Percentiles rank a stretch among this genome's conserved stretches.
Conservation (phyloP, 139 green algal species). For the Trebouxia sp. region DNA sequence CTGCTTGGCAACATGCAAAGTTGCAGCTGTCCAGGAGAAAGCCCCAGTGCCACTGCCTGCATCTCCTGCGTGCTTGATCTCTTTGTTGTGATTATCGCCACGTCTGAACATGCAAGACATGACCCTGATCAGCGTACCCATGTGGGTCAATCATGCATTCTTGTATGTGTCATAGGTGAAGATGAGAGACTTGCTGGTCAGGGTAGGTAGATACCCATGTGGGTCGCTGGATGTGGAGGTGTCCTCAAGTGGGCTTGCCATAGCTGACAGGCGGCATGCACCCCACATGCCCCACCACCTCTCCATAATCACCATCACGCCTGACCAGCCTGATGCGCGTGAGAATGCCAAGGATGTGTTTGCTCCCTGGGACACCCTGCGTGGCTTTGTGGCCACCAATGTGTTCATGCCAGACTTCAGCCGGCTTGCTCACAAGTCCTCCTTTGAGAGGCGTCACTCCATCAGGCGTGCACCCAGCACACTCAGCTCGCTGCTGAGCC, state of each 20-base stretch:
- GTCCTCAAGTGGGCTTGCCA: neutral
- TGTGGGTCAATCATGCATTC: neutral
- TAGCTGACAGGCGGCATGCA: constrained; percentile 21
- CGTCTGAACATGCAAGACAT: neutral
- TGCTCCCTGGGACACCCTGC: constrained; percentile 4
- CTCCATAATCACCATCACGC: constrained; percentile 23
- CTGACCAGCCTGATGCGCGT: neutral
- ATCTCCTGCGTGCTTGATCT: no score
- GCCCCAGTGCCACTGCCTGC: no score
- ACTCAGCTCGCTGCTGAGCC: neutral
- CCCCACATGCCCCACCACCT: constrained; percentile 14
- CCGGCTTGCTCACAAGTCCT: neutral
- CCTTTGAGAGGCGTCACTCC: constrained; percentile 12
- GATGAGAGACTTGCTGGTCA: constrained; percentile 23
- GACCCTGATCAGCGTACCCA: neutral
- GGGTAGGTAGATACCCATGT: constrained; percentile 11
- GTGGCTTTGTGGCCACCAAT: constrained; percentile 1
- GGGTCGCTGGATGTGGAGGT: constrained; percentile 24
- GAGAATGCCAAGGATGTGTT: neutral
- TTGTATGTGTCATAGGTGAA: constrained; percentile 18
- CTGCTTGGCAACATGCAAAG: neutral
- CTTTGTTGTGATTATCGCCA: no score
- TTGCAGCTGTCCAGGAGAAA: no score
- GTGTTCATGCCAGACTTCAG: constrained; percentile 25
- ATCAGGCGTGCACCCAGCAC: constrained; percentile 2